Evolutionary conservation across 805 yeast species (phyloP), one percentile per base, ranked within the genome.

Genomic region (Candida ipomoeae): DNA sequence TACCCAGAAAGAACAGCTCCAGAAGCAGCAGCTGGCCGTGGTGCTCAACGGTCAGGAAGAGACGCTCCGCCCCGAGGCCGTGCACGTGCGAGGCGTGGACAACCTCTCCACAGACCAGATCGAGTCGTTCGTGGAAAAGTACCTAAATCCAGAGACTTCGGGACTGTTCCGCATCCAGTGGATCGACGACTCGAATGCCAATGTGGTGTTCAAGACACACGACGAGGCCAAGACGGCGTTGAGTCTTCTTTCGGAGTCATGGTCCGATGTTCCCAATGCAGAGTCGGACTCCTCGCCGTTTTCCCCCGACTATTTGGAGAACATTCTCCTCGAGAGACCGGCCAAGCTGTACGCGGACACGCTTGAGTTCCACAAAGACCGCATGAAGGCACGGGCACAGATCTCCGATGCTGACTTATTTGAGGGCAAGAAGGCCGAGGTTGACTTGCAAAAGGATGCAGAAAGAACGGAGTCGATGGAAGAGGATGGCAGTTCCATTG

Each of bases 101-200:
- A 80, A 77, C 48, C 68, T 85, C 42, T 75, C 84, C 40, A 82
- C 87, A 6, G 72, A 76, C 44, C 84, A 82, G 49, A 78, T 85
- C 55, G 81, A 81, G 63, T 62, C 73, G 13, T 84, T 73, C 59
- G 64, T 84, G n/a, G 81, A 78, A 49, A 65, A 68, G 48, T 74
- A 76, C 58, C 49, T 40, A 3, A 40, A 43, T 4, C 40, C 49
- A 1, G 51, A 44, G 35, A 52, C 56, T n/a, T 66, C 65, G 38
- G 51, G 75, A 18, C 69, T 64, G 56, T 80, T 74, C 61, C 66
- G 68, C 29, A 63, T 84, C 26, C 82, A 84, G 58, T 85, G 91
- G 91, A 74, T 85, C 37, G 80, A 85, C 60, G 91, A 85, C 62
- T 60, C 78, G 17, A 70, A 81, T 2, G 73, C 84, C 35, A 82